A percentile compares a stretch with the other conserved stretches of the same genome.
Conservation (phyloP, 805 yeast genomes). For the Suhomyces xylopsoci region DNA sequence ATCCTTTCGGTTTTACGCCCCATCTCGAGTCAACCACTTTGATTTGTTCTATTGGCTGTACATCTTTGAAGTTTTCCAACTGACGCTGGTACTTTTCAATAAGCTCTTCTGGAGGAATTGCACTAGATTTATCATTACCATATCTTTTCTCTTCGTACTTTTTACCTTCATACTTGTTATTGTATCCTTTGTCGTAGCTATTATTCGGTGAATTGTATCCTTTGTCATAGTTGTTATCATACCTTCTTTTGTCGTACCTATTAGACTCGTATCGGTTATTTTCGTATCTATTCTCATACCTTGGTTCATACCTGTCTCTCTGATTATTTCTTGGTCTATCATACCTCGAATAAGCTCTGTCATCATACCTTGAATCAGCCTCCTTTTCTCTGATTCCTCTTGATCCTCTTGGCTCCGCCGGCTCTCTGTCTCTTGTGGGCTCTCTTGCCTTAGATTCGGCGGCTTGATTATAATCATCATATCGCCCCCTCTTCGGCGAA, state of each 20-base stretch:
- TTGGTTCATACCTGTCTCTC: not conserved
- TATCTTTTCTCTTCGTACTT: slow-evolving; percentile 1
- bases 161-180: not conserved
- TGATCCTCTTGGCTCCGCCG: not conserved
- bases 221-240: not conserved
- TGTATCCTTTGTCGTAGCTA: not conserved
- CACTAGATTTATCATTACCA: not conserved
- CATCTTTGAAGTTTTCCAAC: slow-evolving; percentile 34
- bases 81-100: slow-evolving; percentile 21
- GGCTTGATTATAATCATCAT: not conserved
- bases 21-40: slow-evolving; percentile 53
- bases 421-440: not conserved
- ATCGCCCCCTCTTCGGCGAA: not conserved
- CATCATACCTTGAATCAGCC: not conserved
- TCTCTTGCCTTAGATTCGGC: not conserved
- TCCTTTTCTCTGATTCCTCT: not conserved
- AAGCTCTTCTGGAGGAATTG: slow-evolving; percentile 18
- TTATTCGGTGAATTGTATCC: not conserved
- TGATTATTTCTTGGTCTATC: not conserved
- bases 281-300: not conserved
- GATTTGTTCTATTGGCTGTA: slow-evolving; percentile 50
- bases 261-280: not conserved
- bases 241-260: not conserved
- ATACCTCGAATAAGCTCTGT: not conserved
- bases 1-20: slow-evolving; percentile 72